Conservation (phyloP, 2,329 filamentous ascomycete species). For the Neocucurbitaria cava region DNA sequence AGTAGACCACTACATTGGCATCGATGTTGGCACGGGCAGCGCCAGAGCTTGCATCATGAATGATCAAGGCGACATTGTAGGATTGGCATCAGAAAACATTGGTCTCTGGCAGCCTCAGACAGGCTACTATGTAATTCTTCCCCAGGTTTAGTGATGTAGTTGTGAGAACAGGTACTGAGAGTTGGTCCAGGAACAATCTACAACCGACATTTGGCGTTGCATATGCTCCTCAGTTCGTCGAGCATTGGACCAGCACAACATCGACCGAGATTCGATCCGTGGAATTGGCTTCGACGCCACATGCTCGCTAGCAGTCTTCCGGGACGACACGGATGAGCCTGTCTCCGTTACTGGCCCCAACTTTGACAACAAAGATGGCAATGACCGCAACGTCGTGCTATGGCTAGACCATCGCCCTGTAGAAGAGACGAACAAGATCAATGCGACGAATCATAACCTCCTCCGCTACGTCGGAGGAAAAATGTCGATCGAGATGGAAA, state of each 20-base stretch:
- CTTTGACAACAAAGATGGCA: constrained; percentile 76
- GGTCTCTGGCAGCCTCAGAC: constrained; percentile 61
- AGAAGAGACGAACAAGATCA: constrained; percentile 91
- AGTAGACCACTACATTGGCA: constrained; percentile 75
- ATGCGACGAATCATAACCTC: constrained; percentile 88
- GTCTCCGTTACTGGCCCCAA: constrained; percentile 87
- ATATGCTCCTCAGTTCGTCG: constrained; percentile 88
- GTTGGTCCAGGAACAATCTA: constrained; percentile 84
- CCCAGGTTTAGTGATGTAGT: neutral
- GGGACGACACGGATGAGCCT: constrained; percentile 86
- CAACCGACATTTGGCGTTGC: constrained; percentile 93
- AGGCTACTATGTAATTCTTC: constrained; percentile 59
- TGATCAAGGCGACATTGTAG: constrained; percentile 83
- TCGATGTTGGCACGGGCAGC: constrained; percentile 96
- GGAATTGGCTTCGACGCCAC: constrained; percentile 98
- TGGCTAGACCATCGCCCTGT: constrained; percentile 97
- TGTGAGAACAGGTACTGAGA: constrained; percentile 17
- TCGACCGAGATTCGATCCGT: constrained; percentile 76
- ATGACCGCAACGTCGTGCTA: constrained; percentile 92
- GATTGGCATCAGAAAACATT: constrained; percentile 61
- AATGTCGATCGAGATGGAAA: constrained; percentile 99
- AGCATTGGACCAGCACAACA: constrained; percentile 80
- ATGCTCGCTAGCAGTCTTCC: constrained; percentile 94
- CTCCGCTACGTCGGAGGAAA: constrained; percentile 95
- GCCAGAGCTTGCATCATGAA: constrained; percentile 97